These are phyloP conservation scores for Trametopsis cervina DNA, from an alignment of 768 basidiomycete species.

Conservation along the genomic window DNA sequence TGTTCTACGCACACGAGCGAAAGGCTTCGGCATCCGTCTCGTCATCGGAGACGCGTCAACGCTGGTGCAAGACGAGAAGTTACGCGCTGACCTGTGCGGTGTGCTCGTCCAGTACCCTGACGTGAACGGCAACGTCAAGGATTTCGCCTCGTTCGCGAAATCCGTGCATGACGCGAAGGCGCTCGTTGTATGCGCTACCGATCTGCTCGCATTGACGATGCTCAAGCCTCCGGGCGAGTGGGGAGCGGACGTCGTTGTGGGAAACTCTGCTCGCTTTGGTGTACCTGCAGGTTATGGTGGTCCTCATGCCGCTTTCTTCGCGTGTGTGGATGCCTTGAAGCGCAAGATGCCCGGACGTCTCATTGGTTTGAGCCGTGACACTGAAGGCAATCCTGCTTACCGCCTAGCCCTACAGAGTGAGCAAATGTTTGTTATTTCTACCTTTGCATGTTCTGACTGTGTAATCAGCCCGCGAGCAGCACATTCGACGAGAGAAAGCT, in stretches of 20 bases:
- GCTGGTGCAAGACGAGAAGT: constrained; percentile 42
- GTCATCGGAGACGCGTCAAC: constrained; percentile 55
- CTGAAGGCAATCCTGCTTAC: constrained; percentile 81
- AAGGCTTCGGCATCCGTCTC: constrained; percentile 88
- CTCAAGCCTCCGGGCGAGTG: constrained; percentile 97
- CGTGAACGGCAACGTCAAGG: constrained; percentile 74
- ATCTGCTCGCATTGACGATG: constrained; percentile 87
- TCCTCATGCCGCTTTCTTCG: constrained; percentile 96
- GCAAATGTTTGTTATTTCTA: constrained; percentile 17
- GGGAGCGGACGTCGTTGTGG: constrained; percentile 94
- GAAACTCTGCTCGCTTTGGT: constrained; percentile 94
- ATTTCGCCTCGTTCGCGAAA: constrained; percentile 60
- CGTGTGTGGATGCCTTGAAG: constrained; percentile 86
- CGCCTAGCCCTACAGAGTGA: constrained; percentile 90
- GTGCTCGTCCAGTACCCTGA: constrained; percentile 93
- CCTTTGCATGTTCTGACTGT: background rate
- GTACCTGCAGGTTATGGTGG: constrained; percentile 97
- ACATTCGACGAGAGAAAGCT: constrained; percentile 96
- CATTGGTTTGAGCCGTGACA: constrained; percentile 85
- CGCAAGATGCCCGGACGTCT: constrained; percentile 98
- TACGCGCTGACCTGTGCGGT: constrained; percentile 69
- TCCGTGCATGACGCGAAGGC: constrained; percentile 68
- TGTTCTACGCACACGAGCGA: constrained; percentile 85
- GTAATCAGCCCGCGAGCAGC: constrained; percentile 80
- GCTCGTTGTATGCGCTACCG: constrained; percentile 84